Evolutionary conservation across 75 land plant genomes (phyloP).

Genomic region (Cunninghamia lanceolata): DNA sequence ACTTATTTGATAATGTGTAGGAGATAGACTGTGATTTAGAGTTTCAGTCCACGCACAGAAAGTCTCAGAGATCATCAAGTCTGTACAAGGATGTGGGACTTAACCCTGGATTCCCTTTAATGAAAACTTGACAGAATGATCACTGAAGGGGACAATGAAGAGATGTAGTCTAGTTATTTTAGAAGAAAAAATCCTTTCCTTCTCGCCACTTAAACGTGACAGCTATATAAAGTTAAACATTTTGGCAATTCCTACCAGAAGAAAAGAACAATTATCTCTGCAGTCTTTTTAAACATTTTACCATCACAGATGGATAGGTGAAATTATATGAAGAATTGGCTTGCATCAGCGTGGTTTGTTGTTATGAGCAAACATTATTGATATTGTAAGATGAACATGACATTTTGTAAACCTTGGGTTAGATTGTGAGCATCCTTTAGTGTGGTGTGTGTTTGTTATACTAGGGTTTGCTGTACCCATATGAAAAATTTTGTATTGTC

Average conservation of each 20-base stretch:
- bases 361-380: too few relatives aligned
- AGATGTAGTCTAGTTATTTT: not conserved
- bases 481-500: too few relatives aligned
- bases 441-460: too few relatives aligned
- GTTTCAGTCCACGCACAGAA: not conserved
- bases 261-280: not conserved
- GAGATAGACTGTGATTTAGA: not conserved
- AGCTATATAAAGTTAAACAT: not conserved
- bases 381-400: too few relatives aligned
- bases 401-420: too few relatives aligned
- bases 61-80: not conserved
- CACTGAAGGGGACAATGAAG: not conserved
- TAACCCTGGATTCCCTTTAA: not conserved
- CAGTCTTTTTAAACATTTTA: too few relatives aligned
- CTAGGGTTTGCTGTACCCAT: too few relatives aligned
- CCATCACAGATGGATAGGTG: too few relatives aligned
- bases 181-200: not conserved
- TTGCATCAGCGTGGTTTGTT: too few relatives aligned
- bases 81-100: not conserved
- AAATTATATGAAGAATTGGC: too few relatives aligned
- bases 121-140: not conserved
- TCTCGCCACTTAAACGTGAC: not conserved
- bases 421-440: too few relatives aligned
- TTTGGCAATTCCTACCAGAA: not conserved
- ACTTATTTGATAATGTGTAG: not conserved